Evolutionary conservation across 2,329 filamentous ascomycete genomes (phyloP).

Genomic region (Dactylellina parvicollis): DNA sequence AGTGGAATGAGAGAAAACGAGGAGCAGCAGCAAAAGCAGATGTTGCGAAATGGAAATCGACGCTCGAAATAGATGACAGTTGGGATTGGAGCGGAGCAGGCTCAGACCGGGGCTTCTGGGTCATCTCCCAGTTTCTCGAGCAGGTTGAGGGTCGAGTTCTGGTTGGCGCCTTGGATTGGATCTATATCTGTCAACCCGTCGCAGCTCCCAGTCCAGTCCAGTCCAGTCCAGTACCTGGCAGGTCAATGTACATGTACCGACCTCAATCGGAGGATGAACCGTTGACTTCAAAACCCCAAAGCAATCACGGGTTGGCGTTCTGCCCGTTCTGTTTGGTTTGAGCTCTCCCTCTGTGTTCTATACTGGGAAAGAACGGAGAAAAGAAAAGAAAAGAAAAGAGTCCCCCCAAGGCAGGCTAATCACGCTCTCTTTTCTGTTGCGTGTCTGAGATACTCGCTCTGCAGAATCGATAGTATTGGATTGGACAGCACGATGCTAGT

Average conservation of each 20-base stretch:
- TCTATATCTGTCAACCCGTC: conserved; percentile 41
- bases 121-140: conserved; percentile 38
- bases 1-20: conserved; percentile 26
- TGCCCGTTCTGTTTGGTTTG: conserved; percentile 45
- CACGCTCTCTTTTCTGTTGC: conserved; percentile 48
- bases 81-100: conserved; percentile 21
- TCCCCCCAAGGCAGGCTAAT: conserved; percentile 49
- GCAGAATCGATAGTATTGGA: conserved; percentile 54
- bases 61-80: conserved; percentile 45
- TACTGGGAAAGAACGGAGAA: conserved; percentile 39
- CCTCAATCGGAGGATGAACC: conserved; percentile 39
- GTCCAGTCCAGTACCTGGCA: conserved; percentile 46
- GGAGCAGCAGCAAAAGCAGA: conserved; percentile 12
- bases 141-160: conserved; percentile 42
- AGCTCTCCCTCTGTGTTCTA: conserved; percentile 46
- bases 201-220: conserved; percentile 7
- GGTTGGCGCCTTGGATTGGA: conserved; percentile 49
- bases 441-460: conserved; percentile 45
- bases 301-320: conserved; percentile 52
- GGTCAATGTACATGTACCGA: conserved; percentile 45
- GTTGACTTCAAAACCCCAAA: conserved; percentile 22
- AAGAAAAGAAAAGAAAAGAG: conserved; percentile 13
- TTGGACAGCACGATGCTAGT: conserved; percentile 46
- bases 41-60: conserved; percentile 43
- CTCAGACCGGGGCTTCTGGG: neutral